Percentiles rank a stretch among this genome's conserved stretches.
phyloP scores from a whole-genome alignment of 768 basidiomycete species.

The Phallus indusiatus region DNA sequence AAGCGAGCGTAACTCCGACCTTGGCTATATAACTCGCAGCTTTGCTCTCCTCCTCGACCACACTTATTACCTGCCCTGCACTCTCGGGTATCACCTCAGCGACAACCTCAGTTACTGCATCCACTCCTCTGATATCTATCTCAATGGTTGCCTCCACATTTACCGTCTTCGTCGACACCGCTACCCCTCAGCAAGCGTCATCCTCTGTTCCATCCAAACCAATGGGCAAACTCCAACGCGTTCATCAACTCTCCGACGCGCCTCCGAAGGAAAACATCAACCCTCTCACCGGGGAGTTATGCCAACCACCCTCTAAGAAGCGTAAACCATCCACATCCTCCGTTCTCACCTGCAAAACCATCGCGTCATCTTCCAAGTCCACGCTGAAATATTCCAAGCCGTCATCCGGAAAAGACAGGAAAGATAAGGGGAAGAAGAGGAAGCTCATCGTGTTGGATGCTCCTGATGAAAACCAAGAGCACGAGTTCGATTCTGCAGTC shows the following conservation, averaged over 20 bases:
- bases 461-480: not conserved
- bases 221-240: not conserved
- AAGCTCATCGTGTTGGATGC: not conserved
- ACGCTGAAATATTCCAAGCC: not conserved
- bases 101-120: not conserved
- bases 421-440: constrained; percentile 10
- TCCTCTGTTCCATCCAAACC: not conserved
- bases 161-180: constrained; percentile 1
- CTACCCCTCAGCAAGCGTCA: not conserved
- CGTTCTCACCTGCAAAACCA: constrained; percentile 1
- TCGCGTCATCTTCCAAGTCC: constrained; percentile 6
- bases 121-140: not conserved
- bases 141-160: constrained; percentile 3
- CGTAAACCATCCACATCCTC: constrained; percentile 6
- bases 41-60: not conserved
- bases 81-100: not conserved
- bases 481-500: not conserved
- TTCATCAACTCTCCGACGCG: not conserved
- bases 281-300: constrained; percentile 10
- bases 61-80: not conserved
- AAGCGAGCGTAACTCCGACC: constrained; percentile 4
- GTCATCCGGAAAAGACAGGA: not conserved
- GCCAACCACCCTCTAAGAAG: constrained; percentile 6
- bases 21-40: not conserved
- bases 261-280: constrained; percentile 11